Evolutionary conservation across 2,329 filamentous ascomycete species (phyloP).

Genomic region (Venturia pyrina): DNA sequence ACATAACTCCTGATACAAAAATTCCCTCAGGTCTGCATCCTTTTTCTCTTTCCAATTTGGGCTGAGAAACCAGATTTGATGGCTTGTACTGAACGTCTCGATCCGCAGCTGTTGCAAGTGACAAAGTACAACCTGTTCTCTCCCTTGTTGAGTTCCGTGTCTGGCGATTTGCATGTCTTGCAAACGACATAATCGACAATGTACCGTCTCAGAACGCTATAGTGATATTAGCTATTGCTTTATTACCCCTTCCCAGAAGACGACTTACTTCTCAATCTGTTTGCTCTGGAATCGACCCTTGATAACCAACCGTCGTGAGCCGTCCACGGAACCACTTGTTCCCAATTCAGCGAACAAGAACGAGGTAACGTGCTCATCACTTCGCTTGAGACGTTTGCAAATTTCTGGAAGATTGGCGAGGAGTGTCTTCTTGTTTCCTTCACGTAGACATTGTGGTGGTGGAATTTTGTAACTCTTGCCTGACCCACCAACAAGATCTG

Average conservation of each 20-base stretch:
- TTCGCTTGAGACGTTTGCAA: constrained; percentile 98
- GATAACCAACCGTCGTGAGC: constrained; percentile 86
- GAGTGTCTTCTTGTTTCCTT: constrained; percentile 99
- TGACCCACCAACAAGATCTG: constrained; percentile 81
- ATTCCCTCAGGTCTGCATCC: not conserved
- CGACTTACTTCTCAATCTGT: constrained; percentile 86
- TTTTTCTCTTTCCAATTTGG: constrained; percentile 37
- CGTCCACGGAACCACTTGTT: constrained; percentile 92
- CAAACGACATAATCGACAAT: constrained; percentile 93
- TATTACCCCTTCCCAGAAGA: not conserved
- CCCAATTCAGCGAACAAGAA: constrained; percentile 98
- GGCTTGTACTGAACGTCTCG: constrained; percentile 75
- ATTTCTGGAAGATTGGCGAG: constrained; percentile 99
- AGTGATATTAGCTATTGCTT: not conserved
- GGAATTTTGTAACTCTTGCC: constrained; percentile 98
- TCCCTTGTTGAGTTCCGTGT: constrained; percentile 95
- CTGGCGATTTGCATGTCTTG: constrained; percentile 92
- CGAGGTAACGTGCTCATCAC: constrained; percentile 92
- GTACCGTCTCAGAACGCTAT: constrained; percentile 12
- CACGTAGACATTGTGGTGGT: constrained; percentile 93
- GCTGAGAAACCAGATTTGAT: constrained; percentile 99
- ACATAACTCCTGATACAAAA: not conserved
- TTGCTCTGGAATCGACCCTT: constrained; percentile 99
- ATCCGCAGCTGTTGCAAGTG: constrained; percentile 68
- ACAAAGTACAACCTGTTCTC: constrained; percentile 99